A percentile compares a stretch with the other conserved stretches of the same genome.
Evolutionary conservation across 2,329 filamentous ascomycete species (phyloP).

Genomic region (Aureobasidium sp.): DNA sequence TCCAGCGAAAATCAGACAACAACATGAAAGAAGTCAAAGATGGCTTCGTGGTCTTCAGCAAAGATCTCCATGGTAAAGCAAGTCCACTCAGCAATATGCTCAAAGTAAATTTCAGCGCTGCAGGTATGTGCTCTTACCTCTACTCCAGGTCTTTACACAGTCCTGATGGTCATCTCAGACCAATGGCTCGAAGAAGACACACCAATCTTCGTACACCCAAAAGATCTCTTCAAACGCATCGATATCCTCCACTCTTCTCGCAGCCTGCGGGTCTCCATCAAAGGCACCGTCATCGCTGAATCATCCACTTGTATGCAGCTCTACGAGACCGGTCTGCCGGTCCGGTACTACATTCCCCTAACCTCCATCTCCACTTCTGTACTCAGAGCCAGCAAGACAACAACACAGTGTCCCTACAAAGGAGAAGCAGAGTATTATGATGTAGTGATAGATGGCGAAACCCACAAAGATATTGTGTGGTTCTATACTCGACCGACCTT

Average conservation of each 20-base stretch:
- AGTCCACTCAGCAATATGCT: conserved; percentile 9
- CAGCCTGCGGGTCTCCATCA: conserved; percentile 42
- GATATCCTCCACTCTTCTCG: conserved; percentile 52
- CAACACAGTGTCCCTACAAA: conserved; percentile 59
- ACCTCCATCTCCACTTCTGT: conserved; percentile 36
- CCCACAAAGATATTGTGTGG: conserved; percentile 50
- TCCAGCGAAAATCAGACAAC: conserved; percentile 9
- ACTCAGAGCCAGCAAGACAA: conserved; percentile 43
- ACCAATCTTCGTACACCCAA: conserved; percentile 54
- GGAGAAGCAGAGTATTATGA: conserved; percentile 57
- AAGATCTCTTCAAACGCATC: conserved; percentile 59
- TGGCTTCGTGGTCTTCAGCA: conserved; percentile 26
- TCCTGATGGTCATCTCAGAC: conserved; percentile 20
- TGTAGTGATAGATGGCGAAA: conserved; percentile 39
- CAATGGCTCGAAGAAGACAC: conserved; percentile 52
- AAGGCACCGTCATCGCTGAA: conserved; percentile 42
- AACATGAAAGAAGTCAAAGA: conserved; percentile 17
- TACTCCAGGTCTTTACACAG: not conserved
- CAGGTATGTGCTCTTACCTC: conserved; percentile 5
- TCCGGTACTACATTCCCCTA: conserved; percentile 52
- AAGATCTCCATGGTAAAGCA: not conserved
- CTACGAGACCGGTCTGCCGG: conserved; percentile 52
- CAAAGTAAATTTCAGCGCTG: conserved; percentile 14
- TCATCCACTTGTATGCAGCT: conserved; percentile 43
- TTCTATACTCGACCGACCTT: conserved; percentile 51